Conservation (phyloP, 1,139 yeast species). For the Protomyces lactucae-debilis region DNA sequence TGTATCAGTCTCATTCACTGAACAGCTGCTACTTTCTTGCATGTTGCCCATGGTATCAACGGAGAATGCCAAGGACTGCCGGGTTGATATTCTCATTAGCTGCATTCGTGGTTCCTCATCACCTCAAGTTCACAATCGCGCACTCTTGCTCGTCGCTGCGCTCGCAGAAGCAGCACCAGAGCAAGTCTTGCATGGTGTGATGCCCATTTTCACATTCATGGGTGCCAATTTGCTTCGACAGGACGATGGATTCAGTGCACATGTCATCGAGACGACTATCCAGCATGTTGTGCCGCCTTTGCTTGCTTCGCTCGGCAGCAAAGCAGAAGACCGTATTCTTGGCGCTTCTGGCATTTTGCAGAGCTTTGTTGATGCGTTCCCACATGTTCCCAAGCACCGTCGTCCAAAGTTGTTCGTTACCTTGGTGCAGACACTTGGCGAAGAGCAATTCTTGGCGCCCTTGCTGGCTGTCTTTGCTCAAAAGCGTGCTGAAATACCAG, state of each 20-base stretch:
- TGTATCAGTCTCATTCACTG: conserved; percentile 82
- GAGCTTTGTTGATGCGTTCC: conserved; percentile 87
- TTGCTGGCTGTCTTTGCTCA: conserved; percentile 71
- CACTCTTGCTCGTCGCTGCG: conserved; percentile 77
- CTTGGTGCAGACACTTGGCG: conserved; percentile 71
- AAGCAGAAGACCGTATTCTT: conserved; percentile 38
- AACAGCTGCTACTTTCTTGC: conserved; percentile 83
- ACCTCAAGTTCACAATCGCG: conserved; percentile 90
- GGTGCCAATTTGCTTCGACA: conserved; percentile 96
- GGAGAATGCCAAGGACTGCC: conserved; percentile 52
- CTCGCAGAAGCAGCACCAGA: conserved; percentile 88
- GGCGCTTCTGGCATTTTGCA: conserved; percentile 80
- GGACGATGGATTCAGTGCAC: conserved; percentile 90
- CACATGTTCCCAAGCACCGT: conserved; percentile 94
- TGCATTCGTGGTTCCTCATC: conserved; percentile 83
- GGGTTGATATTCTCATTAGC: conserved; percentile 87
- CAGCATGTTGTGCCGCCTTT: conserved; percentile 88
- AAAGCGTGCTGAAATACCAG: conserved; percentile 64
- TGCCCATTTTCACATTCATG: conserved; percentile 99
- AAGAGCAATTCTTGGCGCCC: conserved; percentile 60
- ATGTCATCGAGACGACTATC: conserved; percentile 89
- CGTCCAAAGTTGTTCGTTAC: conserved; percentile 79
- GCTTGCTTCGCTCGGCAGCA: conserved; percentile 44
- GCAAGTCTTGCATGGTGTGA: conserved; percentile 85
- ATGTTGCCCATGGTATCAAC: conserved; percentile 59